These are phyloP conservation scores for Teunomyces cretensis DNA, from an alignment of 805 yeast species.

Conservation along the genomic window DNA sequence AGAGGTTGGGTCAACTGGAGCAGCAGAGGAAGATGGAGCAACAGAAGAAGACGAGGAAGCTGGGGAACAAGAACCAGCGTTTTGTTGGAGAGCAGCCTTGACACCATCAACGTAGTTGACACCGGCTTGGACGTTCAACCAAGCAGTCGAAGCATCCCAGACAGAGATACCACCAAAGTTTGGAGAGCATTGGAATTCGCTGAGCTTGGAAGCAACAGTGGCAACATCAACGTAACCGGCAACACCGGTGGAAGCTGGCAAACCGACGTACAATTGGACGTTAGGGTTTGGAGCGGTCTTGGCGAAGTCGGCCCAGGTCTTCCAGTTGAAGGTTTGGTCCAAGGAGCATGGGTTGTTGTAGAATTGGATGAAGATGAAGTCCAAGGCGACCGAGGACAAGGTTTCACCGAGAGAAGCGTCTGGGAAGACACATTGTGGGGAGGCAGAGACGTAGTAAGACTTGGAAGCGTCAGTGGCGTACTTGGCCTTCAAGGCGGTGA, in stretches of 20 bases:
- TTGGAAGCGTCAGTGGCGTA: conserved; percentile 27
- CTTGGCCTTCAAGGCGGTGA: conserved; percentile 21
- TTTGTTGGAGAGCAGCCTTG: conserved; percentile 9
- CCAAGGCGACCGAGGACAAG: conserved; percentile 23
- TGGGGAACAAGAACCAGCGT: conserved; percentile 3
- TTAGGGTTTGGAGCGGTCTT: conserved; percentile 29
- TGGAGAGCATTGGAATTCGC: conserved; percentile 13
- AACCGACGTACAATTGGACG: conserved; percentile 33
- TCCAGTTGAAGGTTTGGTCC: conserved; percentile 32
- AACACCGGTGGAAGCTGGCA: conserved; percentile 32
- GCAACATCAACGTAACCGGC: conserved; percentile 29
- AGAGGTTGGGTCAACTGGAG: conserved; percentile 23
- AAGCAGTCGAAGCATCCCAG: conserved; percentile 79
- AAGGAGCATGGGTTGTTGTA: conserved; percentile 36
- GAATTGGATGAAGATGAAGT: conserved; percentile 41
- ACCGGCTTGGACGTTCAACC: conserved; percentile 36
- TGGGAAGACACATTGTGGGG: conserved; percentile 42
- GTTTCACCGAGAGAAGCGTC: conserved; percentile 37
- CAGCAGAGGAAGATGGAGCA: conserved; percentile 23
- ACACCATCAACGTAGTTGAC: not conserved
- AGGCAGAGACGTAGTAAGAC: conserved; percentile 31
- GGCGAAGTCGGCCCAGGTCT: conserved; percentile 36
- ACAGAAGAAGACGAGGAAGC: not conserved
- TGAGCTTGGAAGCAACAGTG: conserved; percentile 18
- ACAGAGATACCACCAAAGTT: conserved; percentile 70